Evolutionary conservation across 768 basidiomycete genomes (phyloP).

Genomic region (Pleurotus tuoliensis): DNA sequence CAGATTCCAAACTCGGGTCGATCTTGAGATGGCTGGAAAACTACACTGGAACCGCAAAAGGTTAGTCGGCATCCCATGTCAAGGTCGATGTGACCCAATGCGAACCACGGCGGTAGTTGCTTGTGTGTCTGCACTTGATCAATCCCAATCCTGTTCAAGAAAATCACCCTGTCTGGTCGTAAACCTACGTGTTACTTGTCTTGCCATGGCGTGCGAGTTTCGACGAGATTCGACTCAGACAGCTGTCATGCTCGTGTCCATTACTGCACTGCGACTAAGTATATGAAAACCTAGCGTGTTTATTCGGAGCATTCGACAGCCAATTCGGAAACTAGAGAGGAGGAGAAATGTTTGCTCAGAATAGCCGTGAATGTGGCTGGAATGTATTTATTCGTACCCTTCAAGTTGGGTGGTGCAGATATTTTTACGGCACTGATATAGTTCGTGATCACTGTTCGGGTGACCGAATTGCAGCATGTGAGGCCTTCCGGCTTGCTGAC

Average conservation of each 20-base stretch:
- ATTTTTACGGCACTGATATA: too few species aligned
- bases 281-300: conserved; percentile 7
- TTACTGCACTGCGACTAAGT: background rate
- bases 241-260: conserved; percentile 1
- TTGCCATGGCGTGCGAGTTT: background rate
- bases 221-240: background rate
- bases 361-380: background rate
- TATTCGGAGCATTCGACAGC: conserved; percentile 8
- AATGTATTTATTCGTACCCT: too few species aligned
- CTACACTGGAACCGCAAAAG: conserved; percentile 5
- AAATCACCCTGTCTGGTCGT: background rate
- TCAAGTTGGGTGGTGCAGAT: too few species aligned
- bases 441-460: too few species aligned
- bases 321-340: conserved; percentile 7
- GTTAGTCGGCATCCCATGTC: conserved; percentile 8
- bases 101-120: conserved; percentile 5
- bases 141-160: conserved; percentile 1
- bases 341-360: conserved; percentile 1
- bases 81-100: background rate
- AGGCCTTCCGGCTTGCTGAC: too few species aligned
- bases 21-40: conserved; percentile 1
- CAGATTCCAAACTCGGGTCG: conserved; percentile 4
- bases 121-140: background rate
- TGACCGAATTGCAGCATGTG: too few species aligned
- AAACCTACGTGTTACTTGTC: conserved; percentile 4